Conservation (phyloP, 331 rosid genomes). For the Quercus tomentella region DNA sequence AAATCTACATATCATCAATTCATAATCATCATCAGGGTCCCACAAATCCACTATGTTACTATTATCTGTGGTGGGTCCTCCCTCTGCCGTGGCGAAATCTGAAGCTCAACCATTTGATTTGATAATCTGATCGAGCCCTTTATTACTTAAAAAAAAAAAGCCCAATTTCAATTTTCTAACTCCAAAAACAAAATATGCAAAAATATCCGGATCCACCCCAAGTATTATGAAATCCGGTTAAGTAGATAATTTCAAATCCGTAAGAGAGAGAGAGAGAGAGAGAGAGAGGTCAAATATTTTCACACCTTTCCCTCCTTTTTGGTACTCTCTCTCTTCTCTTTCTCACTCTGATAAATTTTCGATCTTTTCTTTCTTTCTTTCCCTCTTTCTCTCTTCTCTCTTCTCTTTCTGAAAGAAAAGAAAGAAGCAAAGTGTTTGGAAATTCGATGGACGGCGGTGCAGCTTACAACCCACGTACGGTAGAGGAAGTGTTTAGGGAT, state of each 20-base stretch:
- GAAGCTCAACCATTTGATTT: too few species aligned
- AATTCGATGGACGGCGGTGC: slow-evolving; percentile 51
- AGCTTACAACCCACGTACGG: slow-evolving; percentile 65
- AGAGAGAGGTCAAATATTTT: slow-evolving; percentile 48
- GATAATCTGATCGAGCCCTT: too few species aligned
- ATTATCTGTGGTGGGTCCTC: too few species aligned
- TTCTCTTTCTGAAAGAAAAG: neutral
- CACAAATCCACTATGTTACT: too few species aligned
- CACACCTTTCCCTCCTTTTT: slow-evolving; percentile 61
- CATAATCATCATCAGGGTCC: too few species aligned
- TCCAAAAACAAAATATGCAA: neutral
- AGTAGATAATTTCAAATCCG: slow-evolving; percentile 52
- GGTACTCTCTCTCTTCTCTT: neutral
- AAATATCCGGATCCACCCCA: slow-evolving; percentile 30
- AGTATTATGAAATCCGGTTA: slow-evolving; percentile 48
- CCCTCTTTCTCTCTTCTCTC: neutral
- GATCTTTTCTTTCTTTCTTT: neutral
- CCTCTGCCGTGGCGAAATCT: too few species aligned
- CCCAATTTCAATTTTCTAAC: too few species aligned
- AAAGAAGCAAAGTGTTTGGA: too few species aligned
- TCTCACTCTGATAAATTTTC: too few species aligned
- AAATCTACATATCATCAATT: too few species aligned
- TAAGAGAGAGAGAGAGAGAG: neutral
- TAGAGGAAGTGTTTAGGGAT: slow-evolving; percentile 79
- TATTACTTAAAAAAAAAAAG: too few species aligned